Evolutionary conservation across 208 protist genomes (phyloP).

Genomic region (Zelonia costaricensis): DNA sequence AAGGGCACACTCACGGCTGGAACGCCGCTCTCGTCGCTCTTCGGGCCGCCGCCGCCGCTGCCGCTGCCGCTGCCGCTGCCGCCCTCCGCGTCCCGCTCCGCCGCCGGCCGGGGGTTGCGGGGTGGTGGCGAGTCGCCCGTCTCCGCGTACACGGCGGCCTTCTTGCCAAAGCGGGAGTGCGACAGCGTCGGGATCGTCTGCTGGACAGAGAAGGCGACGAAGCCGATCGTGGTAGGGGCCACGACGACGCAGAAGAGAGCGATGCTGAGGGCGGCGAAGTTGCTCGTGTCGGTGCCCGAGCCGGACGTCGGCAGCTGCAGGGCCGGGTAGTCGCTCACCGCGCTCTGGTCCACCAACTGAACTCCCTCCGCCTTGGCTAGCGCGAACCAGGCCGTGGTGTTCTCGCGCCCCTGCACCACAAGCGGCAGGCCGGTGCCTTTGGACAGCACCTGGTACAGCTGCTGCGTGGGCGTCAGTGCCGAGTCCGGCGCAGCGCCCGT

Average conservation of each 20-base stretch:
- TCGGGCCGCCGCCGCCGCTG: too few relatives aligned
- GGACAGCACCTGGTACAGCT: slow-evolving; percentile 28
- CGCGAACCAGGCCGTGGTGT: slow-evolving; percentile 38
- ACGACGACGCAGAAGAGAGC: slow-evolving; percentile 60
- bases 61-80: too few relatives aligned
- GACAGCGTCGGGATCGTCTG: slow-evolving; percentile 54
- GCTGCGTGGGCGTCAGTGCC: slow-evolving; percentile 23
- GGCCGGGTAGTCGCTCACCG: slow-evolving; percentile 24
- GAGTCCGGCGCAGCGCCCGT: slow-evolving; percentile 32
- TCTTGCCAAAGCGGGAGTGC: slow-evolving; percentile 28
- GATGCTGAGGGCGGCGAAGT: slow-evolving; percentile 35
- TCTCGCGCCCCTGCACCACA: slow-evolving; percentile 19
- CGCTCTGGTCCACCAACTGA: slow-evolving; percentile 34
- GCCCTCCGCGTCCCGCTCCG: slow-evolving; percentile 15
- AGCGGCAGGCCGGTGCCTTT: slow-evolving; percentile 34
- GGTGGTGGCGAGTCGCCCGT: slow-evolving; percentile 57
- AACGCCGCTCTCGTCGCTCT: slow-evolving; percentile 7
- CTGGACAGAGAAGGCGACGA: slow-evolving; percentile 78
- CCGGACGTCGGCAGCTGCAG: slow-evolving; percentile 20
- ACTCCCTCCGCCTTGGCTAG: slow-evolving; percentile 47
- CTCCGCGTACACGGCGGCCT: slow-evolving; percentile 27
- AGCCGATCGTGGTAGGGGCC: slow-evolving; percentile 47
- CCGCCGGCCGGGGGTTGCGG: slow-evolving; percentile 32
- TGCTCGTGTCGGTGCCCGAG: not conserved
- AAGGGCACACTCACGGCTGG: slow-evolving; percentile 11